A percentile compares a stretch with the other conserved stretches of the same genome.
Conservation (phyloP, 2,329 filamentous ascomycete genomes). For the Calonectria pauciramosa region DNA sequence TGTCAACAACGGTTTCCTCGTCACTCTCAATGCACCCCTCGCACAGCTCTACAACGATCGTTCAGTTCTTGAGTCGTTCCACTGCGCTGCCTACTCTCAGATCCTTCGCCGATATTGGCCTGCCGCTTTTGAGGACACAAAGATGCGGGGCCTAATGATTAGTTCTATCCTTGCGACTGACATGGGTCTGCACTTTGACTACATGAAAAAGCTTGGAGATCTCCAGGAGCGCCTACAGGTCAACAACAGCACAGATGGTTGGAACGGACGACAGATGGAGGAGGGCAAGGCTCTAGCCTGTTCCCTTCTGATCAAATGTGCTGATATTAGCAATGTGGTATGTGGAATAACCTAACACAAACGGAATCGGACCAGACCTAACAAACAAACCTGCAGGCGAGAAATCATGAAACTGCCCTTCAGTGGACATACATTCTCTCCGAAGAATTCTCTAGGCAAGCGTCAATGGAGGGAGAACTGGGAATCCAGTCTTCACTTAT, state of each 20-base stretch:
- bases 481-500: constrained; percentile 91
- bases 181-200: constrained; percentile 97
- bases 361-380: constrained; percentile 23
- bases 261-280: constrained; percentile 82
- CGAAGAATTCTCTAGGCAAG: constrained; percentile 94
- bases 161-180: constrained; percentile 98
- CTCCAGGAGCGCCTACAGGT: constrained; percentile 83
- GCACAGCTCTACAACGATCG: constrained; percentile 97
- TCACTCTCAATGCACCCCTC: constrained; percentile 90
- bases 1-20: constrained; percentile 97
- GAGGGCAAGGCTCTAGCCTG: constrained; percentile 87
- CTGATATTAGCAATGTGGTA: constrained; percentile 98
- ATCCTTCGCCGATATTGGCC: constrained; percentile 96
- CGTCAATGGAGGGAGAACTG: constrained; percentile 89
- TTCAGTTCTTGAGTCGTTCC: constrained; percentile 96
- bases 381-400: constrained; percentile 69
- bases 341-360: constrained; percentile 53
- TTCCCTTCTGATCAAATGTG: constrained; percentile 95
- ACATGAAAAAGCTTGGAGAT: constrained; percentile 89
- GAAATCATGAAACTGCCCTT: constrained; percentile 84
- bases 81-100: constrained; percentile 96
- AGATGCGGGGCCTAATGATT: constrained; percentile 92
- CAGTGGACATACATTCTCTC: constrained; percentile 96
- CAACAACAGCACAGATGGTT: constrained; percentile 76
- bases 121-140: constrained; percentile 79